phyloP scores from a whole-genome alignment of 2,329 filamentous ascomycete genomes.

The Purpureocillium takamizusanense region DNA sequence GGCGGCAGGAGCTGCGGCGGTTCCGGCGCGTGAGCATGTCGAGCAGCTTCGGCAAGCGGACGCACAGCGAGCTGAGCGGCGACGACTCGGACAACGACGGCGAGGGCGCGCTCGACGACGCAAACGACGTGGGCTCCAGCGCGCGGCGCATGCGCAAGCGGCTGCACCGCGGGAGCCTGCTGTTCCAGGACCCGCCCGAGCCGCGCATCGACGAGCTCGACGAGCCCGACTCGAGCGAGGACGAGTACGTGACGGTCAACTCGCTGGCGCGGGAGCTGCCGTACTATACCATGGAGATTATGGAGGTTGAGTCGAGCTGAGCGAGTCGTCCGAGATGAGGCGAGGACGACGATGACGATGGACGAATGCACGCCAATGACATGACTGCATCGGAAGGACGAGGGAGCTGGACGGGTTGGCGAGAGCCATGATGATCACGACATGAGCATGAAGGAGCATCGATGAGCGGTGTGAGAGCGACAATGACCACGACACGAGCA shows the following conservation, averaged over 20 bases:
- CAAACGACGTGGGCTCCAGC: slow-evolving; percentile 34
- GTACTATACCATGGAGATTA: slow-evolving; percentile 39
- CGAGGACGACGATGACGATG: background rate
- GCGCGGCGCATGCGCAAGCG: slow-evolving; percentile 38
- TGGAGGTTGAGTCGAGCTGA: slow-evolving; percentile 36
- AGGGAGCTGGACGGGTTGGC: too few species aligned
- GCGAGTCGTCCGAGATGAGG: background rate
- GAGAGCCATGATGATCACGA: background rate
- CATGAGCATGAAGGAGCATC: slow-evolving; percentile 12
- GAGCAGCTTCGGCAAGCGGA: slow-evolving; percentile 46
- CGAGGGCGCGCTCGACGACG: slow-evolving; percentile 25
- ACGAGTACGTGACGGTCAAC: slow-evolving; percentile 30
- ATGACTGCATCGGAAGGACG: too few species aligned
- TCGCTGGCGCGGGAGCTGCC: slow-evolving; percentile 39
- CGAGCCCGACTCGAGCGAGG: slow-evolving; percentile 40
- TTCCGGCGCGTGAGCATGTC: slow-evolving; percentile 39
- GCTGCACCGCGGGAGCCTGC: slow-evolving; percentile 35
- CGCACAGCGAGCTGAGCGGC: slow-evolving; percentile 43
- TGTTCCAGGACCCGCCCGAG: slow-evolving; percentile 39
- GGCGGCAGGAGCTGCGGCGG: slow-evolving; percentile 33
- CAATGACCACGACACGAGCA: background rate
- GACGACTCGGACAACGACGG: slow-evolving; percentile 35
- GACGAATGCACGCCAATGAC: background rate
- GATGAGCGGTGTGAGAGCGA: slow-evolving; percentile 8
- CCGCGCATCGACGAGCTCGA: slow-evolving; percentile 45